These are phyloP conservation scores for Mycena floridula DNA, from an alignment of 768 basidiomycete genomes.

Conservation along the genomic window DNA sequence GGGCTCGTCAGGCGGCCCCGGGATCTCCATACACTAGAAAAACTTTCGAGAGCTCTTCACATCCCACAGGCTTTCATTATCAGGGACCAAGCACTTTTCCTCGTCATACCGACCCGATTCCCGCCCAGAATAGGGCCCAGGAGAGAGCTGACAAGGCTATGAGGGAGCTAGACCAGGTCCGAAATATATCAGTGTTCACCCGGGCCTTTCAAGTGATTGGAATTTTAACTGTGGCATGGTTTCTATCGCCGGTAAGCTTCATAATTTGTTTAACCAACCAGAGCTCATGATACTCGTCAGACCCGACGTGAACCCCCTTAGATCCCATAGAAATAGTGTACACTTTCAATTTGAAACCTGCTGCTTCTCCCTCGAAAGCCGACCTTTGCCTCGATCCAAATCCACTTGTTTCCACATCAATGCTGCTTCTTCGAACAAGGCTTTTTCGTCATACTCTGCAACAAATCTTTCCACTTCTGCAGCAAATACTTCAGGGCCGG, in stretches of 20 bases:
- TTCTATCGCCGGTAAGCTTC: too few species aligned
- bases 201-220: slow-evolving; percentile 25
- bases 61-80: too few species aligned
- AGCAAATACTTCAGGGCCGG: slow-evolving; percentile 20
- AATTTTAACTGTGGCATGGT: too few species aligned
- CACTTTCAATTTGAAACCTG: too few species aligned
- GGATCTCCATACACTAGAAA: too few species aligned
- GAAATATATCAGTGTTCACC: slow-evolving; percentile 19
- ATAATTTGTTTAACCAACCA: too few species aligned
- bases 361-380: slow-evolving; percentile 58
- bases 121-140: slow-evolving; percentile 2
- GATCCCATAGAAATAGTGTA: too few species aligned
- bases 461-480: slow-evolving; percentile 47
- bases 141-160: slow-evolving; percentile 2
- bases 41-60: too few species aligned
- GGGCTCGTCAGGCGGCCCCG: too few species aligned
- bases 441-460: slow-evolving; percentile 41
- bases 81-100: too few species aligned
- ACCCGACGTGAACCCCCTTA: too few species aligned
- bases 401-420: slow-evolving; percentile 62
- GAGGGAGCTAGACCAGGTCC: slow-evolving; percentile 17
- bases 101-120: slow-evolving; percentile 2
- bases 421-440: slow-evolving; percentile 46
- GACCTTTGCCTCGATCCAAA: slow-evolving; percentile 66
- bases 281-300: too few species aligned